Evolutionary conservation across 495 filamentous ascomycete genomes (phyloP), one percentile per base, ranked within the genome.

Genomic region (Tuber umbilicatum): DNA sequence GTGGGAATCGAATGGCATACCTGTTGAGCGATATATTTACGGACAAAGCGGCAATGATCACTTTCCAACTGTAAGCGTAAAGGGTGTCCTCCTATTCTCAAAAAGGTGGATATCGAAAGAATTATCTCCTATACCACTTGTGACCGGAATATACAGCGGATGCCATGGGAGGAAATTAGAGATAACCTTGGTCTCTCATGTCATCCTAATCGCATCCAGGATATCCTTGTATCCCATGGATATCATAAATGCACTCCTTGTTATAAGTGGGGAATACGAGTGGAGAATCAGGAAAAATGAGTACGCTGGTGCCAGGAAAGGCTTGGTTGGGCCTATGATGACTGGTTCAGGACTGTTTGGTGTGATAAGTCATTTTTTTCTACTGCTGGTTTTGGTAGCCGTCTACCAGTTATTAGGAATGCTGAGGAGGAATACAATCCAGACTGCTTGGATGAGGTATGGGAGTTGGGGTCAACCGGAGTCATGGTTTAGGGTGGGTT

Each of bases 291-390:
- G 27, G 16, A 1, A n/a, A 78, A 75, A 41, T 38, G 70, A 68
- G 1, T 78, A 41, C 6, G 50, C 0, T 77, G 7, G 31, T 68
- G 23, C 70, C 27, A 70, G 31, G n/a, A 71, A 41, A 14, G 72
- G 6, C 12, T 71, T 1, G 5, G 35, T 64, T 79, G 47, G 75
- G 67, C 68, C 23, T 73, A 72, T 42, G 42, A 79, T 23, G 35
- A 74, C n/a, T 77, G 74, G 72, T 68, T 16, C 27, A 39, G 50
- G 43, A 47, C 70, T 42, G 7, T 79, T 45, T 79, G 68, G 72
- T 74, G 50, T 39, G 68, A 77, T 50, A 69, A 79, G 70, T 74
- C 72, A 73, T 47, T 40, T 6, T 76, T 72, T 73, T 73, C 68
- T 16, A 77, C 50, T 5, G 37, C 23, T 16, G 47, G 72, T 16